A percentile compares a stretch with the other conserved stretches of the same genome.
Conservation (phyloP, 2,329 filamentous ascomycete genomes). For the Xylariaceae sp. region DNA sequence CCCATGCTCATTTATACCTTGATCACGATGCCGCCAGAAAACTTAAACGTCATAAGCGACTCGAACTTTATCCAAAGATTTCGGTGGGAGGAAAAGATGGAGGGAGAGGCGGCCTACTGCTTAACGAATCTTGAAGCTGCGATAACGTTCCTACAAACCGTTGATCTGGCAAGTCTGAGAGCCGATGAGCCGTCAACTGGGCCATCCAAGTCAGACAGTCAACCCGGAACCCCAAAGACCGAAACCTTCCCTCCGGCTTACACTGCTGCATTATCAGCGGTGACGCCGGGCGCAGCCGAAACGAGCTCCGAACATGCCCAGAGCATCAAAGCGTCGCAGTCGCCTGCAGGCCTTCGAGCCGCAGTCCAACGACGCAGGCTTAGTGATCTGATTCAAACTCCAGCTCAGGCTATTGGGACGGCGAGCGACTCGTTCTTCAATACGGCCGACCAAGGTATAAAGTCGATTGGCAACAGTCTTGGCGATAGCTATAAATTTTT, state of each 20-base stretch:
- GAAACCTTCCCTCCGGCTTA: constrained; percentile 58
- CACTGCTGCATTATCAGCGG: constrained; percentile 37
- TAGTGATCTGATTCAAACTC: constrained; percentile 81
- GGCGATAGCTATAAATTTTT: constrained; percentile 93
- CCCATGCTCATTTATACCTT: constrained; percentile 95
- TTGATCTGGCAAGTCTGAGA: constrained; percentile 84
- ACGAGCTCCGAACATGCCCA: constrained; percentile 27
- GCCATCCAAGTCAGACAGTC: constrained; percentile 52
- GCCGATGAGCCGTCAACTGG: constrained; percentile 72
- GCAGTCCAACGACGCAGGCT: constrained; percentile 60
- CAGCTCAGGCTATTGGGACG: constrained; percentile 74
- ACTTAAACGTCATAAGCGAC: constrained; percentile 88
- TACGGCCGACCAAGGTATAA: constrained; percentile 86
- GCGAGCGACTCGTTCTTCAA: constrained; percentile 81
- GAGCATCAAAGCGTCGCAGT: constrained; percentile 33
- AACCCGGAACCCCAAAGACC: constrained; percentile 43
- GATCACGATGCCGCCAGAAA: constrained; percentile 82
- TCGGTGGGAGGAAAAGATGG: constrained; percentile 77
- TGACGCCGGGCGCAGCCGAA: constrained; percentile 26
- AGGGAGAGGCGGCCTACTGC: constrained; percentile 93
- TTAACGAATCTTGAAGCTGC: constrained; percentile 93
- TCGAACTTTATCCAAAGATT: constrained; percentile 93
- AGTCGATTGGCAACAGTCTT: constrained; percentile 84
- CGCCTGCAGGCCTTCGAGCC: constrained; percentile 39
- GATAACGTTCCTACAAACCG: constrained; percentile 90